These are phyloP conservation scores for Neonectria magnoliae DNA, from an alignment of 2,329 filamentous ascomycete species.

Conservation along the genomic window DNA sequence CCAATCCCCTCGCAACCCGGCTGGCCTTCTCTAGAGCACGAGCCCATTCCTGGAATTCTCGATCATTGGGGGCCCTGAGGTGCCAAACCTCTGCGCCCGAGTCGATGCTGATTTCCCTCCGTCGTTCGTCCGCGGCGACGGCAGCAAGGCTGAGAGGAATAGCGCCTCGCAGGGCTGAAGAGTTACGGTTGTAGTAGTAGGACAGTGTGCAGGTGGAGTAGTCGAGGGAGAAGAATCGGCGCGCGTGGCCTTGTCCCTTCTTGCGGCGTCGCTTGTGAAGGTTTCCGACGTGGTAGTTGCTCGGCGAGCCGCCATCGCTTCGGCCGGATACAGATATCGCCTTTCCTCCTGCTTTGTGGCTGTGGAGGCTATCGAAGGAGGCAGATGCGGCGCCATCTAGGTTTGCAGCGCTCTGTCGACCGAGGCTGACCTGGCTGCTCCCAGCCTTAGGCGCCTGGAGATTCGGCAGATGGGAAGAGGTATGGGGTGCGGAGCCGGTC, in stretches of 20 bases:
- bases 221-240: conserved; percentile 95
- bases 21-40: conserved; percentile 85
- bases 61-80: conserved; percentile 80
- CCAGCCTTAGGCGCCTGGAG: conserved; percentile 54
- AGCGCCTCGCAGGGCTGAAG: conserved; percentile 88
- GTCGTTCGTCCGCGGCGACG: conserved; percentile 87
- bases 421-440: conserved; percentile 63
- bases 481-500: conserved; percentile 80
- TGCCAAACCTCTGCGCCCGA: conserved; percentile 98
- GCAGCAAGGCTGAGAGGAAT: conserved; percentile 92
- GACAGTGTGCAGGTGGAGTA: conserved; percentile 94
- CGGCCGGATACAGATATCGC: conserved; percentile 62
- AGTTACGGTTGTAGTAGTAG: conserved; percentile 95
- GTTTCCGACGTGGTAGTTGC: conserved; percentile 81
- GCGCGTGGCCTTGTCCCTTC: conserved; percentile 91
- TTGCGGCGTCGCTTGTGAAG: conserved; percentile 92
- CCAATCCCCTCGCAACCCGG: conserved; percentile 67
- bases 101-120: conserved; percentile 93
- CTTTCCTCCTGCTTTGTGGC: conserved; percentile 56
- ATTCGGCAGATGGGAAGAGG: conserved; percentile 74
- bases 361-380: conserved; percentile 71
- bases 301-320: conserved; percentile 56
- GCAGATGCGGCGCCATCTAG: conserved; percentile 58
- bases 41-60: conserved; percentile 90
- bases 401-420: conserved; percentile 57